Evolutionary conservation across 2,329 filamentous ascomycete genomes (phyloP), one percentile per base, ranked within the genome.

Genomic region (Phoma sp.): DNA sequence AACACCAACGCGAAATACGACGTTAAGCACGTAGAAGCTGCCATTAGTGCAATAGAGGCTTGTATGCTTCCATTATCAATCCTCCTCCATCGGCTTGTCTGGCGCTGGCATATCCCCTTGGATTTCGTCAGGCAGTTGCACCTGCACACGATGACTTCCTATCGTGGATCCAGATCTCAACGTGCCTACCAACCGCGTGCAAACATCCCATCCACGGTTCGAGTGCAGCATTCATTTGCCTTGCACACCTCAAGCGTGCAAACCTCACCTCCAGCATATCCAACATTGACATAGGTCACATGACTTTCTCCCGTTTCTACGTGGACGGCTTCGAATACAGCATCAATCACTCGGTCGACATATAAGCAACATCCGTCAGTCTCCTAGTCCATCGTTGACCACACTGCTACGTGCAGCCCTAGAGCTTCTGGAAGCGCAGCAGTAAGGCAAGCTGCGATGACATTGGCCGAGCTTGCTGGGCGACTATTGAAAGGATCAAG

Each of bases 261-360:
- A 33, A 59, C 62, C 57, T 60, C 56, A 57, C 58, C 56, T 57
- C 45, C 62, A 62, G 62, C 55, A 73, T 74, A 73, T 70, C 61
- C 60, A 73, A 67, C 71, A 75, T 74, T 61, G 65, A 68, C 62
- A 70, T 72, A 70, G 70, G 66, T 66, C 67, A 69, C 66, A 73
- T 72, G 70, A 68, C 69, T 71, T 73, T 72, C 52, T 65, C 58
- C 69, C 70, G 66, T 61, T 66, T 67, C 69, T 18, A 18, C 18
- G 18, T 18, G 18, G 68, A 59, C 65, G 73, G 61, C 62, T 70
- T 65, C 63, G 58, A 58, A 67, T 68, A 66, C 64, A 65, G 57
- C 67, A 70, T 68, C 66, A 68, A 69, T 66, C 66, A 66, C 59
- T 66, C 61, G 59, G 68, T 58, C 64, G 67, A 61, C 61, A 64